Evolutionary conservation across 139 green algal genomes (phyloP), one percentile per base, ranked within the genome.

Genomic region (Mesotaenium endlicherianum): DNA sequence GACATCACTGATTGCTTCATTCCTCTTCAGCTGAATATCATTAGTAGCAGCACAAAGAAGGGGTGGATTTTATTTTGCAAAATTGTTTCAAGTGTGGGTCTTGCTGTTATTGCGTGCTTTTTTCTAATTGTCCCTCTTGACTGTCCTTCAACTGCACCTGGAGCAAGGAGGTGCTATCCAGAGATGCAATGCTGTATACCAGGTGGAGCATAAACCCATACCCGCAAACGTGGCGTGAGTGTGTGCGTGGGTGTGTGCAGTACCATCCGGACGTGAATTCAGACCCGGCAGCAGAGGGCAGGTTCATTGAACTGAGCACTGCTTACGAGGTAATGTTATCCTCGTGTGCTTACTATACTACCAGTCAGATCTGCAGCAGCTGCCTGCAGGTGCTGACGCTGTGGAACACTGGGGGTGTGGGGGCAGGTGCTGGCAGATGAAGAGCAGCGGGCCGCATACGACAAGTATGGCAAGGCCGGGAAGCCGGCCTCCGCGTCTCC

Each of bases 381-480:
- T 64, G 26, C 26, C 53, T 26, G 53, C 20, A 64, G 26, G 53
- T 34, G 53, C 26, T 64, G 20, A 26, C 53, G 20, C 53, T 64
- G 64, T 58, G 34, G 64, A 44, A 43, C 64, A 75, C 14, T 11
- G 64, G 34, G 64, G 14, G 16, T 75, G 64, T 59, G 70, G 5
- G 41, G 20, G 14, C 79, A 85, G 79, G 79, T 85, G 16, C 79
- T 85, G 50, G 67, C 70, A 34, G 79, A 85, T 39, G 78, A 78
- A 20, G 67, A 85, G 79, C 36, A 71, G 41, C 64, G 79, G 38
- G 2, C 41, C n/a, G 20, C 67, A 39, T 85, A 85, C 53, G 79
- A 85, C 64, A 43, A 45, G 53, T 76, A 57, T 41, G 79, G 79
- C 6, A 50, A 43, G 64, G 79, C 40, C 39, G 79, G 67, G 26